These are phyloP conservation scores for Boletus sp. DNA, from an alignment of 768 basidiomycete genomes.

Conservation along the genomic window DNA sequence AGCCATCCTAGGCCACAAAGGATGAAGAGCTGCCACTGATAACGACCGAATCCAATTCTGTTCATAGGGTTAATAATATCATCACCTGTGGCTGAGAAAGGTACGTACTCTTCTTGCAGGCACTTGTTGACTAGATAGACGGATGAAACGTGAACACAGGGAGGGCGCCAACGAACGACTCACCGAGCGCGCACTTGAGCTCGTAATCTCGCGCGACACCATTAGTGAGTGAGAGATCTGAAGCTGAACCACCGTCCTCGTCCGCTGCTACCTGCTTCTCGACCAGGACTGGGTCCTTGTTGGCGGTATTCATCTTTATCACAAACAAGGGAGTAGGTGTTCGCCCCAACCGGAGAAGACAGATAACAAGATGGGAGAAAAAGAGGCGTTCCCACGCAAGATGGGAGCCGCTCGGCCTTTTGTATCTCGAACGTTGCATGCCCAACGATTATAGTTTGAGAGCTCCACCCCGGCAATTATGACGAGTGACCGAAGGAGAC, in stretches of 20 bases:
- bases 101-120: constrained; percentile 42
- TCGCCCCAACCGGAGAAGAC: not conserved
- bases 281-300: not conserved
- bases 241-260: constrained; percentile 14
- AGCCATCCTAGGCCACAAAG: constrained; percentile 48
- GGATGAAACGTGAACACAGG: not conserved
- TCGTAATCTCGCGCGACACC: constrained; percentile 33
- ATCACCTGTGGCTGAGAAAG: constrained; percentile 5
- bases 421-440: constrained; percentile 5
- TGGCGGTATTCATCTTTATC: constrained; percentile 3
- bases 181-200: constrained; percentile 33
- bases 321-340: not conserved
- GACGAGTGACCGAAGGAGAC: not conserved
- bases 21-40: constrained; percentile 46
- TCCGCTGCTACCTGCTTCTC: constrained; percentile 16
- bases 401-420: constrained; percentile 2
- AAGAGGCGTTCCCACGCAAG: constrained; percentile 17
- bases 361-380: not conserved
- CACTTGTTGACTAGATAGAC: constrained; percentile 40
- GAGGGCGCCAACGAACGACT: not conserved
- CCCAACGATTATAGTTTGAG: not conserved
- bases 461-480: constrained; percentile 1
- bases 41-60: constrained; percentile 50
- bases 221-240: constrained; percentile 7
- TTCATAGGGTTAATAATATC: not conserved